Evolutionary conservation across 768 basidiomycete genomes (phyloP).

Genomic region (Chalciporus pseudorubinellus): DNA sequence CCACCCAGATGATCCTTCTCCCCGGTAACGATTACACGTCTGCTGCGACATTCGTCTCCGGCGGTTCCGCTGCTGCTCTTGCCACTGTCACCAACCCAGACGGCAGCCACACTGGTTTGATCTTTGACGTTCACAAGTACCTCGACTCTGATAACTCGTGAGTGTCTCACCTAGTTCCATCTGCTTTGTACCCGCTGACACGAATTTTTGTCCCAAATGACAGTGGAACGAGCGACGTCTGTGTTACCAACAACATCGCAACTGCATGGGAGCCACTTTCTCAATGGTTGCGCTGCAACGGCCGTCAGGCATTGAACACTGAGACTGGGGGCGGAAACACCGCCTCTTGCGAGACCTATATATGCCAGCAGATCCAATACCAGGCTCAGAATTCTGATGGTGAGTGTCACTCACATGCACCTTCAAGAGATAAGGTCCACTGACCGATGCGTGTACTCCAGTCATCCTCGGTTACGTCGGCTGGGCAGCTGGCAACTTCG

Average conservation of each 20-base stretch:
- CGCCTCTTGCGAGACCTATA: constrained; percentile 40
- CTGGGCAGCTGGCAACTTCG: constrained; percentile 12
- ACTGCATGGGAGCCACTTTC: constrained; percentile 43
- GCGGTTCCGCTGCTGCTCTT: constrained; percentile 9
- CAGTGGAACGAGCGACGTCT: constrained; percentile 6
- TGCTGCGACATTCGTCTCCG: constrained; percentile 5
- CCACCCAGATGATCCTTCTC: constrained; percentile 10
- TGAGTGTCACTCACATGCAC: neutral
- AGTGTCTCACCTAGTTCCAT: neutral
- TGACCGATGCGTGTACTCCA: neutral
- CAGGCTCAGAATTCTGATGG: constrained; percentile 13
- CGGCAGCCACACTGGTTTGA: constrained; percentile 4
- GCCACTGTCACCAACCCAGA: constrained; percentile 7
- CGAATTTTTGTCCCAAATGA: no score
- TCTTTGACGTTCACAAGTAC: constrained; percentile 15
- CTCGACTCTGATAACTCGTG: constrained; percentile 15
- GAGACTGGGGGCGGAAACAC: constrained; percentile 59
- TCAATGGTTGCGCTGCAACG: constrained; percentile 45
- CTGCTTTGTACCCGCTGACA: no score
- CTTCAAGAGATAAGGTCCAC: neutral
- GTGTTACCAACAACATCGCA: constrained; percentile 6
- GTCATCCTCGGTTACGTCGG: constrained; percentile 13
- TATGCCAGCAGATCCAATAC: constrained; percentile 8
- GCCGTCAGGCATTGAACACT: constrained; percentile 52
- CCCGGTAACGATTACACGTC: constrained; percentile 9